A percentile compares a stretch with the other conserved stretches of the same genome.
Conservation (phyloP, 305 asterid genomes). For the Solanum hybrid region DNA sequence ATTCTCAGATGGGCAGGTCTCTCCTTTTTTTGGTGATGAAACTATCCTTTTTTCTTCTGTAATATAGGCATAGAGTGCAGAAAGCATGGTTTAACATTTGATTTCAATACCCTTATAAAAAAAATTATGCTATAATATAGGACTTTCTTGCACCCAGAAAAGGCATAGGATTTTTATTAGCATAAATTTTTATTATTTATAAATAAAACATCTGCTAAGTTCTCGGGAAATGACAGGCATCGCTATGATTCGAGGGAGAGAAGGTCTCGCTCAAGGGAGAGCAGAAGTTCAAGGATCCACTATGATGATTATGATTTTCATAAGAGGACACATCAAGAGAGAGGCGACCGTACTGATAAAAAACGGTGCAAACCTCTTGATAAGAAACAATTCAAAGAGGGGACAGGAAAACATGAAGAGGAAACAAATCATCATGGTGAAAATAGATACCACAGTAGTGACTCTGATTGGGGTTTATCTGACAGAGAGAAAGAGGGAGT, state of each 20-base stretch:
- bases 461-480: slow-evolving; percentile 25
- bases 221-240: slow-evolving; percentile 22
- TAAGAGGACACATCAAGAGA: slow-evolving; percentile 20
- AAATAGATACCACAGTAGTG: slow-evolving; percentile 21
- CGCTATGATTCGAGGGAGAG: slow-evolving; percentile 35
- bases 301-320: slow-evolving; percentile 25
- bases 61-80: background rate
- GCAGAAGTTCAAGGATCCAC: slow-evolving; percentile 37
- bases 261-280: slow-evolving; percentile 13
- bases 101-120: background rate
- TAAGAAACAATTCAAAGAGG: slow-evolving; percentile 18
- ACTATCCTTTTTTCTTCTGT: background rate
- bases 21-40: background rate
- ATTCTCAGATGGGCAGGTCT: background rate
- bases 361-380: slow-evolving; percentile 21
- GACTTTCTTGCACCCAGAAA: background rate
- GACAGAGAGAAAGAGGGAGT: slow-evolving; percentile 19
- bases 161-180: background rate
- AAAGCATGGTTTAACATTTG: background rate
- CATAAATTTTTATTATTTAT: background rate
- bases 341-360: slow-evolving; percentile 18
- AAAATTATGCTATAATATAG: background rate
- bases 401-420: slow-evolving; percentile 12
- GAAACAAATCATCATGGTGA: slow-evolving; percentile 9
- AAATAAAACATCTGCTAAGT: slow-evolving; percentile 6